Base-by-base conservation (phyloP, 2,329 filamentous ascomycete species). In the Fusarium begoniae region DNA sequence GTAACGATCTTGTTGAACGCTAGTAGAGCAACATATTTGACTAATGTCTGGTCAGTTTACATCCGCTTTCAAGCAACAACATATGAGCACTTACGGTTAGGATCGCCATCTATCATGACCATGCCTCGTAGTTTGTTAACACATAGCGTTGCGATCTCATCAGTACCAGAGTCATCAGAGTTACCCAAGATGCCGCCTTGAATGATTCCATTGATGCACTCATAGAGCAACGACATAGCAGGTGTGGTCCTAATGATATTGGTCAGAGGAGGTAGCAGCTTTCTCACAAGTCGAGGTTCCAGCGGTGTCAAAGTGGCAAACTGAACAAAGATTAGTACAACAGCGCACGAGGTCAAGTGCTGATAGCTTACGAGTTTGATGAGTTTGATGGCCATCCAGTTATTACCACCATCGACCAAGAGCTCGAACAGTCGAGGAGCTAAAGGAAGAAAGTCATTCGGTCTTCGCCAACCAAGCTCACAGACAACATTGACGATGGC, bases 311-410 rank as follows among this genome's bases (percentile, higher is more conserved):
- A 85, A 3, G 94, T 97, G 48, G 96, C 96, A 87, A 99, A 99
- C 93, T 97, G 79, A 3, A 24, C 6, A 14, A 37, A 38, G n/a
- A 40, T 75, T n/a, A 67, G 60, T 51, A 26, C 43, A 24, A 18
- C 28, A 43, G 24, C 2, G 32, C 4, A 22, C 14, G 18, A 28
- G 9, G 5, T 30, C 12, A 6, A 12, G 14, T 15, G 13, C 17
- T 20, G 30, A 40, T 24, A n/a, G 60, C 79, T n/a, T 48, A 96
- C 94, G 72, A 99, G 88, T 84, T 99, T 99, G 82, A 99, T 98
- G 72, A 99, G 90, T 82, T 99, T 99, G 81, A 99, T 99, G 67
- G 95, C 95, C 96, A 99, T 98, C 96, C 96, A 99, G 83, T 99
- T 99, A 83, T 99, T 98, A 43, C 93, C 93, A 63, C 95, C 92